These are phyloP conservation scores for Candida oleophila DNA, from an alignment of 805 yeast genomes.

Conservation along the genomic window DNA sequence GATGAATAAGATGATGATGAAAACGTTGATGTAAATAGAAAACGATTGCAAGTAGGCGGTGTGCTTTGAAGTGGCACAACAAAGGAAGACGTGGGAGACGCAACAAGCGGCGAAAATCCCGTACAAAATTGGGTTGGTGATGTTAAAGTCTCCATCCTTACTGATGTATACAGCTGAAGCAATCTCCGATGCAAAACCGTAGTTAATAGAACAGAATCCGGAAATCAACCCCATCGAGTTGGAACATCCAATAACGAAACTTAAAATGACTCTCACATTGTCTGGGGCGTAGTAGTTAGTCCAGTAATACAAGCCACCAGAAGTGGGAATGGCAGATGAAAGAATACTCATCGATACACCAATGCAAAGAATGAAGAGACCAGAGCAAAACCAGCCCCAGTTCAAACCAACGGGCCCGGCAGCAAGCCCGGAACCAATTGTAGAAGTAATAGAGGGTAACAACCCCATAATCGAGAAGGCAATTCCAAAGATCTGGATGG, in stretches of 20 bases:
- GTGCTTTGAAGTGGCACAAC: conserved; percentile 55
- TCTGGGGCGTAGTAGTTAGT: conserved; percentile 59
- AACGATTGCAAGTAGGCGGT: conserved; percentile 60
- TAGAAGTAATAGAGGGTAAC: conserved; percentile 28
- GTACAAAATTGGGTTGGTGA: conserved; percentile 54
- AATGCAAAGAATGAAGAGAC: conserved; percentile 23
- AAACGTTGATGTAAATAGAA: conserved; percentile 54
- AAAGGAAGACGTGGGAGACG: conserved; percentile 48
- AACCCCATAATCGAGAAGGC: conserved; percentile 36
- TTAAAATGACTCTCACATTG: conserved; percentile 47
- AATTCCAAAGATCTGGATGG: conserved; percentile 59
- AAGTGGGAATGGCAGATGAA: conserved; percentile 27
- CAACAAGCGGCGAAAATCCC: conserved; percentile 68
- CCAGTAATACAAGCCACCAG: conserved; percentile 38
- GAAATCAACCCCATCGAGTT: conserved; percentile 67
- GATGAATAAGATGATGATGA: conserved; percentile 51
- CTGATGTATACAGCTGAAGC: conserved; percentile 57
- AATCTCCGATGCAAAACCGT: conserved; percentile 63
- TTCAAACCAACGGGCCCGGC: conserved; percentile 30
- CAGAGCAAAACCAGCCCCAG: conserved; percentile 32
- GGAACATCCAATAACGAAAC: conserved; percentile 65
- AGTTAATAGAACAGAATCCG: conserved; percentile 65
- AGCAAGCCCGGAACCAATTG: conserved; percentile 20
- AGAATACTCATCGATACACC: conserved; percentile 27
- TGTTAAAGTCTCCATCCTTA: conserved; percentile 53